Percentiles rank a stretch among this genome's conserved stretches.
Evolutionary conservation across 2,329 filamentous ascomycete genomes (phyloP).

Genomic region (Beauveria australis): DNA sequence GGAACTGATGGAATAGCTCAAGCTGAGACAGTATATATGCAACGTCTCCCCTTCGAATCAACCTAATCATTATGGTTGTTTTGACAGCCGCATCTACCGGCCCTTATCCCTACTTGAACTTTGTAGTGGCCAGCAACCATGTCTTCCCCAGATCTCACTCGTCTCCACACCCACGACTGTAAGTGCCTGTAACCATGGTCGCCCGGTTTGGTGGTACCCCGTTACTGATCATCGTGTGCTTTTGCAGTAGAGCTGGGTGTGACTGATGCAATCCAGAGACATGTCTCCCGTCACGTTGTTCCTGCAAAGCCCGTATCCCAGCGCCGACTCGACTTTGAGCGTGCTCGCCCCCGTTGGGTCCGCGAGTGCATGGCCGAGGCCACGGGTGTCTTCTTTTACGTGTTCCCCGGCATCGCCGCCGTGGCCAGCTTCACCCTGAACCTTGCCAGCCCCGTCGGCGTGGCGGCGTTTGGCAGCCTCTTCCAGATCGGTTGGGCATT

Average conservation of each 20-base stretch:
- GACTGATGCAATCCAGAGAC: constrained; percentile 43
- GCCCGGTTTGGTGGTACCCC: not conserved
- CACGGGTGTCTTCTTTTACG: constrained; percentile 49
- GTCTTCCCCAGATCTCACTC: constrained; percentile 7
- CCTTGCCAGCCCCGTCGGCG: constrained; percentile 27
- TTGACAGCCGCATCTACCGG: not conserved
- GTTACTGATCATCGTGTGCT: not conserved
- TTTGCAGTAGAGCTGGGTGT: constrained; percentile 39
- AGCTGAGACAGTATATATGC: not conserved
- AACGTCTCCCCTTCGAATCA: not conserved
- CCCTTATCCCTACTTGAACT: not conserved
- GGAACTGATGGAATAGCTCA: not conserved
- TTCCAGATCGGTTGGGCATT: constrained; percentile 50
- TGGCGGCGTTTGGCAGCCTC: constrained; percentile 33
- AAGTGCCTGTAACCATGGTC: not conserved
- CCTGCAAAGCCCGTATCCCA: constrained; percentile 42
- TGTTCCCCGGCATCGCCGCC: constrained; percentile 45
- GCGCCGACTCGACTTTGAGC: constrained; percentile 46
- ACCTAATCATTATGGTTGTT: not conserved
- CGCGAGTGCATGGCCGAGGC: constrained; percentile 49
- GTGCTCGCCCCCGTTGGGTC: constrained; percentile 41
- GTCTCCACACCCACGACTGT: constrained; percentile 16
- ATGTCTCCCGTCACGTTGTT: constrained; percentile 42
- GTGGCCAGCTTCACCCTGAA: constrained; percentile 43
- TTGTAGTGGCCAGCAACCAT: not conserved